Base-by-base conservation (phyloP, 2,329 filamentous ascomycete species). In the Colletotrichum zoysiae region DNA sequence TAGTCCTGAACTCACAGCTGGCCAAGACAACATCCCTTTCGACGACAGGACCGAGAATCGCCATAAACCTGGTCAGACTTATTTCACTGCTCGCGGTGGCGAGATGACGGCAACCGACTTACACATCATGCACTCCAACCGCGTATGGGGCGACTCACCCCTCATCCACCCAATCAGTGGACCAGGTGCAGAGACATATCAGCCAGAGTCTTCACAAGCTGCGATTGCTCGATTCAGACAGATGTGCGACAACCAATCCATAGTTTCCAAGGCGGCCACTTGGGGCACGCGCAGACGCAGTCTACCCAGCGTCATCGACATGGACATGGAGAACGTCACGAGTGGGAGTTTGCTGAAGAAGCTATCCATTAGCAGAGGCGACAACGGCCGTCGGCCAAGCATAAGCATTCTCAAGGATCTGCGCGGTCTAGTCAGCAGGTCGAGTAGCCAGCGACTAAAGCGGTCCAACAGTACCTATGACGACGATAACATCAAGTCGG, bases 221-320 rank as follows among this genome's bases (percentile, higher is more conserved):
- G 88, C 88, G 12, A 90, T 90, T 26, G 82, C 83, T 55, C 82
- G 76, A 50, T 90, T 87, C 65, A 82, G 88, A 74, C 82, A 81
- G 14, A 83, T 87, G 82, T 86, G 82, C 65, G 88, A 90, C 73
- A 89, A 84, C 59, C 86, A 85, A 38, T 91, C 90, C 0, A 83
- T 91, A 14, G 79, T 90, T 12, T 92, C 90, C 2, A 84, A 88
- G 73, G 87, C 90, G 18, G 91, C 91, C 23, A 94, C 92, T 0
- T 90, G 92, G 85, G 92, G 92, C 20, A 94, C 92, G 1, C 86
- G 89, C 8, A 87, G 91, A 53, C 87, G 88, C 69, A 92, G 91
- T 16, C 83, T 92, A 60, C 89, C 91, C 1, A 90, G 87, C 75
- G 76, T 86, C 67, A 74, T 84, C 6, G 90, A 93, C 68, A 81